Evolutionary conservation across 2,329 filamentous ascomycete genomes (phyloP), one percentile per base, ranked within the genome.

Genomic region (Arthrobotrys conoides): DNA sequence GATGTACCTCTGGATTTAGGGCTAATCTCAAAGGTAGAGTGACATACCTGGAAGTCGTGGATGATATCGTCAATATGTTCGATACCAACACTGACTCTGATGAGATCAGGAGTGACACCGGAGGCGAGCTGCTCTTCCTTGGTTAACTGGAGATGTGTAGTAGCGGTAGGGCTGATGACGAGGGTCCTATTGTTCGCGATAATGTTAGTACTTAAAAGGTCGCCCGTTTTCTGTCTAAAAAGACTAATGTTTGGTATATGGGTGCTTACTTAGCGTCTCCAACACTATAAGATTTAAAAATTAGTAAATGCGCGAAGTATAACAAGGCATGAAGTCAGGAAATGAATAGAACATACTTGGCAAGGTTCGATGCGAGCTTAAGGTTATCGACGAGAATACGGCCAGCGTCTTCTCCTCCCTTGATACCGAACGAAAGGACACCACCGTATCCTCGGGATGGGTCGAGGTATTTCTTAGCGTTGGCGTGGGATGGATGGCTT

Each of bases 31-130:
- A 41, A 8, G 14, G 22, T 16, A 49, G 14, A 36, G 38, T 9
- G n/a, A 49, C 67, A 18, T 71, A 77, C 73, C 73, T 77, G 51
- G 66, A 98, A 97, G 85, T 98, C 95, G 82, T 91, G 92, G 83
- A 97, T 96, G 83, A 98, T 97, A 83, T 98, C 95, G 86, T 97
- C 94, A 84, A 98, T 97, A 84, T 97, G 94, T 86, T 98, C 95
- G 0, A 92, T 97, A 66, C 95, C 95, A 76, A 97, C 94, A 0
- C 94, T 97, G 83, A 98, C 96, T 80, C 95, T 92, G 85, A 98
- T 97, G 46, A 94, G 90, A 83, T 97, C 95, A 88, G 93, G 84
- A 16, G 93, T 96, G 10, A 96, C 93, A 82, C 95, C 95, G 22
- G 93, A 95, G 83, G 87, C 90, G 65, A 88, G 84, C 85, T 91